These are phyloP conservation scores for Auriculariales sp. DNA, from an alignment of 768 basidiomycete genomes.

Conservation along the genomic window DNA sequence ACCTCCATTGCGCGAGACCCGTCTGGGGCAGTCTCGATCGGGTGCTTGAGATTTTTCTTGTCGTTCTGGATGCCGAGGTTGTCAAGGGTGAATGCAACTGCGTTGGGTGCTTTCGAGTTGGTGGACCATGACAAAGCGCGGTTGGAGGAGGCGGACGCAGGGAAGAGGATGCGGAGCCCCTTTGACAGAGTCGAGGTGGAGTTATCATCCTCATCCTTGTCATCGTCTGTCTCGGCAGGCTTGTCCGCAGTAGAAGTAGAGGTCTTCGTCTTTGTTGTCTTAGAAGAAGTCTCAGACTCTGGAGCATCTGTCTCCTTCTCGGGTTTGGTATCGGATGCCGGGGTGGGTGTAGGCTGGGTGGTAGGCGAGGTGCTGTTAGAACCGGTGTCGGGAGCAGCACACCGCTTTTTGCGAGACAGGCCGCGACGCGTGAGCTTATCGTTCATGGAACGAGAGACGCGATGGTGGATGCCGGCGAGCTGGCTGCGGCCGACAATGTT, in stretches of 20 bases:
- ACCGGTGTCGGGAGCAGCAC: too few species aligned
- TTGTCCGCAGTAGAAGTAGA: neutral
- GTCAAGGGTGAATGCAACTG: conserved; percentile 27
- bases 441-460: too few species aligned
- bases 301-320: neutral
- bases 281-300: neutral
- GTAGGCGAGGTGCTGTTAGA: too few species aligned
- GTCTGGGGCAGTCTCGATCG: conserved; percentile 31
- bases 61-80: conserved; percentile 30
- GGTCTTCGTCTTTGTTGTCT: too few species aligned
- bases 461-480: too few species aligned
- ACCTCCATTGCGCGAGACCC: conserved; percentile 20
- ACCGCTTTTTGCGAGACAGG: too few species aligned
- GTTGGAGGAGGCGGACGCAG: conserved; percentile 29
- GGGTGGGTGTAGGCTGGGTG: too few species aligned
- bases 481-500: too few species aligned
- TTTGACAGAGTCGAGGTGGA: neutral
- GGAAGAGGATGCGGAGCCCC: conserved; percentile 5
- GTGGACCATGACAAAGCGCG: conserved; percentile 30
- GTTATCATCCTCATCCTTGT: too few species aligned
- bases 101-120: conserved; percentile 17
- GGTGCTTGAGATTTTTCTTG: conserved; percentile 23
- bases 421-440: too few species aligned
- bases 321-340: neutral
- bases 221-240: too few species aligned